Evolutionary conservation across 2,329 filamentous ascomycete genomes (phyloP).

Genomic region (Arthrobotrys sinensis): DNA sequence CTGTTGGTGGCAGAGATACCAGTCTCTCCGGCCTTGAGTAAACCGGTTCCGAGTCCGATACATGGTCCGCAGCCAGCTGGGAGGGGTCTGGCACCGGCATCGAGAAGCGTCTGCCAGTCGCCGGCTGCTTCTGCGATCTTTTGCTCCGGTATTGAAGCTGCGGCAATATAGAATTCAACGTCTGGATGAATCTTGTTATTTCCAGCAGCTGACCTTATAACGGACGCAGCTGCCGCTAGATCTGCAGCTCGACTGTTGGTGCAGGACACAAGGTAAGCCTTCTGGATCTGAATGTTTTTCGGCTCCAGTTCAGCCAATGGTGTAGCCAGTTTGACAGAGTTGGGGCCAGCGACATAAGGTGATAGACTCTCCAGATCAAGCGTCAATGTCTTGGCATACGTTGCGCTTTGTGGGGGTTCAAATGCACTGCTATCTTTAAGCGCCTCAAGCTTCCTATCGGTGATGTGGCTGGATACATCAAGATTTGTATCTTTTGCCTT

Average conservation of each 20-base stretch:
- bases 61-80: conserved; percentile 85
- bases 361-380: conserved; percentile 86
- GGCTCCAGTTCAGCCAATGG: conserved; percentile 81
- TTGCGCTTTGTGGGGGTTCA: conserved; percentile 79
- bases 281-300: conserved; percentile 83
- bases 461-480: conserved; percentile 26
- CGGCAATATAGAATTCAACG: conserved; percentile 90
- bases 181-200: conserved; percentile 76
- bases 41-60: conserved; percentile 85
- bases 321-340: conserved; percentile 89
- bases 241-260: conserved; percentile 89
- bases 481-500: conserved; percentile 77
- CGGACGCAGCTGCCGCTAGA: conserved; percentile 83
- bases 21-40: conserved; percentile 87
- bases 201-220: conserved; percentile 80
- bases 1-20: conserved; percentile 87
- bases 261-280: conserved; percentile 90
- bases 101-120: conserved; percentile 86
- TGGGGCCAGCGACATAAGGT: conserved; percentile 88
- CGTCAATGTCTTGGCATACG: conserved; percentile 86
- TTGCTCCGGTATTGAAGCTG: conserved; percentile 85
- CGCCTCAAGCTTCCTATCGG: conserved; percentile 74
- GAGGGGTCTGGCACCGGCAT: conserved; percentile 81
- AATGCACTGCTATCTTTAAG: conserved; percentile 75
- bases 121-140: conserved; percentile 81